These are phyloP conservation scores for Emergomyces orientalis DNA, from an alignment of 2,329 filamentous ascomycete genomes.

Conservation along the genomic window DNA sequence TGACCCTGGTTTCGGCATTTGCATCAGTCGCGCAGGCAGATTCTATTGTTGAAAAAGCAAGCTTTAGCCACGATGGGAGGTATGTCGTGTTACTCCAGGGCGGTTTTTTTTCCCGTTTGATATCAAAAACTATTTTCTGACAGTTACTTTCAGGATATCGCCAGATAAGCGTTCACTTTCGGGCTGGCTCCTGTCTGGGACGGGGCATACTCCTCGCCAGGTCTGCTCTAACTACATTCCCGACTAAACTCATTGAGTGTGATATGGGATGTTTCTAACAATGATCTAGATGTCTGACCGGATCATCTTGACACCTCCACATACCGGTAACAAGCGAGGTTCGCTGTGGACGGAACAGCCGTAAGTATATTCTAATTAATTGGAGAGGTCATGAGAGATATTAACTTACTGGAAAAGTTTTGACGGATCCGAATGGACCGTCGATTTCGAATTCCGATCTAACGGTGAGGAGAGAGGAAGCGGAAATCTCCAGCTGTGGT, in stretches of 20 bases:
- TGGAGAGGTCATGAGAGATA: neutral
- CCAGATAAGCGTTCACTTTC: slow-evolving; percentile 42
- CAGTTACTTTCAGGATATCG: slow-evolving; percentile 49
- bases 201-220: slow-evolving; percentile 48
- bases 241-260: neutral
- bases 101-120: neutral
- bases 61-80: slow-evolving; percentile 64
- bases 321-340: slow-evolving; percentile 74
- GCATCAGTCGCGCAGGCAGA: slow-evolving; percentile 51
- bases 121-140: neutral
- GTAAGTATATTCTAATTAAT: slow-evolving; percentile 23
- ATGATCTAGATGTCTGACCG: slow-evolving; percentile 64
- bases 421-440: slow-evolving; percentile 61
- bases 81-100: slow-evolving; percentile 27
- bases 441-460: slow-evolving; percentile 78
- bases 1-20: slow-evolving; percentile 35
- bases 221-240: slow-evolving; percentile 22
- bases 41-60: slow-evolving; percentile 61
- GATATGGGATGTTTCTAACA: neutral
- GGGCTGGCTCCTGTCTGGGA: slow-evolving; percentile 47
- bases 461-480: slow-evolving; percentile 75
- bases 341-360: slow-evolving; percentile 66
- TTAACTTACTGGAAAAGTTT: slow-evolving; percentile 23
- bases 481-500: slow-evolving; percentile 92
- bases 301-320: slow-evolving; percentile 79